Conservation (phyloP, 306 rosid species). For the Pterocarpus santalinus region DNA sequence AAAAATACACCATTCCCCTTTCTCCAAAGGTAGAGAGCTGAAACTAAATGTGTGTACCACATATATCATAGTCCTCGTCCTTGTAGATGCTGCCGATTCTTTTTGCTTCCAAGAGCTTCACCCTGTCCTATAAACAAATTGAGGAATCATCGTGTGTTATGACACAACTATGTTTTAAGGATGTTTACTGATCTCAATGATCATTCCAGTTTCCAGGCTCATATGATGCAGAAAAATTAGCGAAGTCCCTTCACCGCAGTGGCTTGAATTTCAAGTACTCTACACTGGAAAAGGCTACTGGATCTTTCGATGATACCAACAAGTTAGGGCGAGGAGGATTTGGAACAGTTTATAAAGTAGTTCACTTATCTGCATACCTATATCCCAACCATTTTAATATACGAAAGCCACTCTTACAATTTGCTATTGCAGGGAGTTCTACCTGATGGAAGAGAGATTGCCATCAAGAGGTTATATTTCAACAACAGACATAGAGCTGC, state of each 20-base stretch:
- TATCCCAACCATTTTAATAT: slow-evolving; percentile 15
- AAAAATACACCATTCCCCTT: background rate
- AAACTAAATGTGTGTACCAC: background rate
- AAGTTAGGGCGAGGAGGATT: slow-evolving; percentile 98
- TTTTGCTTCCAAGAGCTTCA: background rate
- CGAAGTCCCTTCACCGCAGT: slow-evolving; percentile 70
- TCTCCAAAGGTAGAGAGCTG: background rate
- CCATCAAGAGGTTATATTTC: slow-evolving; percentile 85
- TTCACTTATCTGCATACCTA: slow-evolving; percentile 38
- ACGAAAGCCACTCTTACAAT: slow-evolving; percentile 20
- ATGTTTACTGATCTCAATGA: slow-evolving; percentile 25
- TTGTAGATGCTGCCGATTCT: background rate
- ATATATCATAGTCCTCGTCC: background rate
- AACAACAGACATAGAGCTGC: slow-evolving; percentile 88
- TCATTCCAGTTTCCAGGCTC: slow-evolving; percentile 60
- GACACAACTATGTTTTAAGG: slow-evolving; percentile 2
- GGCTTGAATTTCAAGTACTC: slow-evolving; percentile 93
- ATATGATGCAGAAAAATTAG: slow-evolving; percentile 70
- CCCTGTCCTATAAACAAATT: slow-evolving; percentile 16
- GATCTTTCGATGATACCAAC: slow-evolving; percentile 64
- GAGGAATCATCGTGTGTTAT: slow-evolving; percentile 4
- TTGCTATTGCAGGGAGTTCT: slow-evolving; percentile 60
- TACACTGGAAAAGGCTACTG: slow-evolving; percentile 86
- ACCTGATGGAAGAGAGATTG: slow-evolving; percentile 93
- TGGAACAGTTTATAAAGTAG: slow-evolving; percentile 92